Conservation (phyloP, 805 yeast genomes). For the Monosporozyma servazzii region DNA sequence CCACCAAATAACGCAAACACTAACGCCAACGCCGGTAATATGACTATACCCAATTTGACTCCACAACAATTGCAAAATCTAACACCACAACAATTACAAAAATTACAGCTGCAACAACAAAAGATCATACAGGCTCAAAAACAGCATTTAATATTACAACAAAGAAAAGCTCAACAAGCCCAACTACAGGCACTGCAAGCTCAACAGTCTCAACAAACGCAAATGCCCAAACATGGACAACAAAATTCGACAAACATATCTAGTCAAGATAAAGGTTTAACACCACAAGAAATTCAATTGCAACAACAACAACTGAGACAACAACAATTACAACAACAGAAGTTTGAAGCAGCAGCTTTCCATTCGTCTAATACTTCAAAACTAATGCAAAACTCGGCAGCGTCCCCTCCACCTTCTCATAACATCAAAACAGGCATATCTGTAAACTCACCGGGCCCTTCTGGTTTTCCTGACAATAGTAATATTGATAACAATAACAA, state of each 20-base stretch:
- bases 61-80: conserved; percentile 17
- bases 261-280: conserved; percentile 18
- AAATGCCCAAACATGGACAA: background rate
- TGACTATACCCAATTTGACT: conserved; percentile 12
- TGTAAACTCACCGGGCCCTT: conserved; percentile 1
- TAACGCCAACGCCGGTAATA: background rate
- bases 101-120: conserved; percentile 16
- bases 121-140: conserved; percentile 16
- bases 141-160: conserved; percentile 11
- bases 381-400: conserved; percentile 17
- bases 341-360: conserved; percentile 28
- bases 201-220: background rate
- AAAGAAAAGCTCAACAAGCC: conserved; percentile 7
- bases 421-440: background rate
- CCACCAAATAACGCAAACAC: conserved; percentile 7
- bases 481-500: conserved; percentile 4
- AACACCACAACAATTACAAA: conserved; percentile 20
- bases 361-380: conserved; percentile 27
- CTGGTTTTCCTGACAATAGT: background rate
- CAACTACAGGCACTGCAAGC: conserved; percentile 3
- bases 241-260: background rate
- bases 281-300: conserved; percentile 28
- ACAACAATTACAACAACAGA: conserved; percentile 28
- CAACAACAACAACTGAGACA: conserved; percentile 29
- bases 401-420: conserved; percentile 1